Evolutionary conservation across 78 protist species (phyloP).

Genomic region (Tieghemostelium lacteum): DNA sequence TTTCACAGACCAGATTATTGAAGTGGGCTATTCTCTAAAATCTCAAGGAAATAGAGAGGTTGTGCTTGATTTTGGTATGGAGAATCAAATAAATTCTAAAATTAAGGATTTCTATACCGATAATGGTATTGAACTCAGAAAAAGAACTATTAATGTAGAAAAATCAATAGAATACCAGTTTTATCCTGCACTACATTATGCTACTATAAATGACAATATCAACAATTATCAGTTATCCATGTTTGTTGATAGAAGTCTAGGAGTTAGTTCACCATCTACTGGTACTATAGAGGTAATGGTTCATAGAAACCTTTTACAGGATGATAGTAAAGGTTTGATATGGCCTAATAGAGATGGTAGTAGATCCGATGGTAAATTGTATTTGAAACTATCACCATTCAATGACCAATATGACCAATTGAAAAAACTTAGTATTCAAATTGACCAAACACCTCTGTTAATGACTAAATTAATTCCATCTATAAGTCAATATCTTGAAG

Average conservation of each 20-base stretch:
- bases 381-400: neutral
- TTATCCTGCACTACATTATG: slow-evolving; percentile 44
- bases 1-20: neutral
- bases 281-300: slow-evolving; percentile 75
- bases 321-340: slow-evolving; percentile 52
- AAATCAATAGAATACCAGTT: slow-evolving; percentile 6
- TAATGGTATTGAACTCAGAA: slow-evolving; percentile 63
- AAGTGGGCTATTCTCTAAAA: slow-evolving; percentile 25
- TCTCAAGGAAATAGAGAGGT: slow-evolving; percentile 34
- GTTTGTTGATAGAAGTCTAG: slow-evolving; percentile 33
- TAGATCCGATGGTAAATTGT: slow-evolving; percentile 44
- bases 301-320: slow-evolving; percentile 43
- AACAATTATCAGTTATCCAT: slow-evolving; percentile 39
- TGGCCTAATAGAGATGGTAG: slow-evolving; percentile 14
- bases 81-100: neutral
- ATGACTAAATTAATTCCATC: neutral
- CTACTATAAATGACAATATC: slow-evolving; percentile 5
- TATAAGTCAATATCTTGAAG: neutral
- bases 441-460: neutral
- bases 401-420: neutral
- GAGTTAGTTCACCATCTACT: neutral
- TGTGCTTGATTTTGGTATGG: neutral
- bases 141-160: neutral
- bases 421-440: neutral
- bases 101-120: slow-evolving; percentile 76